Evolutionary conservation across 2,329 filamentous ascomycete species (phyloP), one percentile per base, ranked within the genome.

Genomic region (Alternaria arborescens): DNA sequence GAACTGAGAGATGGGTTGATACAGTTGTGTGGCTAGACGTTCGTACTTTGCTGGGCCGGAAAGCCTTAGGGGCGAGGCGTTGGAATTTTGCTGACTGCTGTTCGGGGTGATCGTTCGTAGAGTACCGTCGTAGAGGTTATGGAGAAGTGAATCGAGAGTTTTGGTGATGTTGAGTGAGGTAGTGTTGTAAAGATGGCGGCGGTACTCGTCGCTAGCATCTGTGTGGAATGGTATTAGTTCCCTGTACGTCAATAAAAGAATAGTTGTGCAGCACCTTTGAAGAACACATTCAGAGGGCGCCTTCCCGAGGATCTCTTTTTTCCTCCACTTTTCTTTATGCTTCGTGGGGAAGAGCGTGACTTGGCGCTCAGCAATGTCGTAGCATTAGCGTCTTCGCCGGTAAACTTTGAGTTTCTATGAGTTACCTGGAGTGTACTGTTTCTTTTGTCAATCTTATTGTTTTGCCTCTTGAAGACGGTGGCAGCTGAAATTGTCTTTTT

Each of bases 141-240:
- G 47, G 16, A 69, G 57, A 18, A 69, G 62, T 28, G 43, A 7
- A 14, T 66, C 32, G 44, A 75, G 70, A 3, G 65, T 55, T 8
- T 61, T 47, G 43, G 73, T 67, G 58, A 78, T 67, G 28, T 61
- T 66, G 12, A 57, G 46, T 1, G 66, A 61, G 14, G 68, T 55
- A 7, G 32, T 61, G 2, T 62, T 24, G 62, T 71, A 70, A 36
- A 78, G 48, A 43, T 72, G 64, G 20, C 57, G 66, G 50, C 72
- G 73, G 60, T 77, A 76, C 18, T 57, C 58, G 6, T 58, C 58
- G 42, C 71, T 72, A 10, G 67, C 62, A 8, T 77, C 77, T 78
- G 46, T 24, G 36, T 4, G 26, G 16, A 8, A 11, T 5, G 3
- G 26, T 22, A n/a, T 73, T 28, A 75, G 66, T 22, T 28, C 8